Evolutionary conservation across 257 asterid species (phyloP).

Genomic region (Gardenia jasminoides): DNA sequence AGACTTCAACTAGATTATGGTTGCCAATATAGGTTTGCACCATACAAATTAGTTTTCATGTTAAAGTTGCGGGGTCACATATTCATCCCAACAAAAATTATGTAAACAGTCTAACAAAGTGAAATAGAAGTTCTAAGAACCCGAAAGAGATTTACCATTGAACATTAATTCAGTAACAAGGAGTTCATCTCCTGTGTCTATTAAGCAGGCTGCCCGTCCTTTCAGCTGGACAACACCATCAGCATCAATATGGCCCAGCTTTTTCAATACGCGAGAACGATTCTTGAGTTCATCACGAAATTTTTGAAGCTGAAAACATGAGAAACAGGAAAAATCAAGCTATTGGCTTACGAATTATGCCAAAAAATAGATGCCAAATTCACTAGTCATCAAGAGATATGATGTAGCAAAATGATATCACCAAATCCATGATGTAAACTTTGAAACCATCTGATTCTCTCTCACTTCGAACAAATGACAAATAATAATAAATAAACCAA

Average conservation of each 20-base stretch:
- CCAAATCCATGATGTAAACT: background rate
- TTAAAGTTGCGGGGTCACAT: background rate
- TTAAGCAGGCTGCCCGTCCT: slow-evolving; percentile 98
- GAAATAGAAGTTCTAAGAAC: slow-evolving; percentile 9
- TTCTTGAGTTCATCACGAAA: slow-evolving; percentile 94
- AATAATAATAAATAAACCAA: background rate
- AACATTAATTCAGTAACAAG: slow-evolving; percentile 97
- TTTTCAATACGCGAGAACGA: slow-evolving; percentile 89
- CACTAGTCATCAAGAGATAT: background rate
- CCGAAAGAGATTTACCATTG: slow-evolving; percentile 51
- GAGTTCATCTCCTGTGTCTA: slow-evolving; percentile 99
- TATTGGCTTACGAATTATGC: background rate
- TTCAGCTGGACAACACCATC: slow-evolving; percentile 92
- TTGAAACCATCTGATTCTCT: background rate
- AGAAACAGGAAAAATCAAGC: background rate
- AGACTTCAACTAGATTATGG: background rate
- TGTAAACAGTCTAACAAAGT: background rate
- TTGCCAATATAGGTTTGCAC: background rate
- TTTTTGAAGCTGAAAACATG: slow-evolving; percentile 75
- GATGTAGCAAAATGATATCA: background rate
- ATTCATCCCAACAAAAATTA: background rate
- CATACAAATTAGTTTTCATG: background rate
- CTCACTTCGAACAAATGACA: background rate
- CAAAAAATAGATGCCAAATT: slow-evolving; percentile 24
- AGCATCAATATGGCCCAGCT: slow-evolving; percentile 83